Base-by-base conservation (phyloP, 495 filamentous ascomycete genomes). In the Entonaema liquescens region DNA sequence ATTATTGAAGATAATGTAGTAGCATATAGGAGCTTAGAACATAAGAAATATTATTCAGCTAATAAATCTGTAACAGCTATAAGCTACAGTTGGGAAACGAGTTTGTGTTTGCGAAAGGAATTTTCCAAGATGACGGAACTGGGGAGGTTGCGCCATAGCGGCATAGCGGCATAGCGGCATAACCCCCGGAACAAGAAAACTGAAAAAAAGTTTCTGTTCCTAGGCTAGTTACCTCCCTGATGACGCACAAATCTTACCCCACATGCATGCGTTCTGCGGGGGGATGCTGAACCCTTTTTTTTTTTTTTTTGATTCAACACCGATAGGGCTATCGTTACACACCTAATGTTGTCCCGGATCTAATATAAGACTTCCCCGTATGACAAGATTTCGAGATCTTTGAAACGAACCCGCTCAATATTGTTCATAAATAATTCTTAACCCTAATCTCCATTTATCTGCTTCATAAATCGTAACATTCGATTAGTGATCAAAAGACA, bases 181-280 rank as follows among this genome's bases (percentile, higher is more conserved):
- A 33, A 33, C 61, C 69, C 54, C 56, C 53, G 60, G 59, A 68
- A 68, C 65, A 55, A 62, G 40, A 33, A 33, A 33, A 33, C 29
- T 31, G 3, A 3, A 7, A 38, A 62, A 67, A 47, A 67, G 35
- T 61, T 49, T 49, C 28, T 49, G 58, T 54, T 54, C 40, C 23
- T 38, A 52, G 15, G 31, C 5, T 69, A 28, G 59, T 23, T 29
- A 23, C 52, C 12, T 13, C 56, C 15, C 57, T 31, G 54, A 68
- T 72, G 70, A 72, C 70, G 62, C 53, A 54, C 33, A 36, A 59
- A 13, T 6, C 11, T 55, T 31, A 60, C 53, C 62, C 63, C 63
- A 67, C 68, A 54, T 59, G 42, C 59, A 63, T 72, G 63, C 58
- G 47, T 62, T 60, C 56, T 72, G 64, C 59, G 64, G 63, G 64